Conservation (phyloP, 1,139 yeast species). For the Taphrina communis region DNA sequence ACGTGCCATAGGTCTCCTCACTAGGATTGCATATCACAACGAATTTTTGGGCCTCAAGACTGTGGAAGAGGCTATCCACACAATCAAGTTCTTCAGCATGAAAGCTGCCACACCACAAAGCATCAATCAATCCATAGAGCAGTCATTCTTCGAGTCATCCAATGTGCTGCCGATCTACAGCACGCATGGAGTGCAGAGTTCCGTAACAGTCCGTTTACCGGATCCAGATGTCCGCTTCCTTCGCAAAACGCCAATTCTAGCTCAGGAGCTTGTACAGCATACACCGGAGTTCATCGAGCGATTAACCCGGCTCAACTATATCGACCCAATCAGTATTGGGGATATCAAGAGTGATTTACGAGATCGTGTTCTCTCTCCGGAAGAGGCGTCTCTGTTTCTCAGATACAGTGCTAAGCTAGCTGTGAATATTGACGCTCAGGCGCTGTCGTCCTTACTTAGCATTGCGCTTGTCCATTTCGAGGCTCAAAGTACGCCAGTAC, state of each 20-base stretch:
- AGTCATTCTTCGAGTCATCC: slow-evolving; percentile 38
- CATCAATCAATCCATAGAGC: slow-evolving; percentile 35
- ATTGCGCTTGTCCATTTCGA: slow-evolving; percentile 46
- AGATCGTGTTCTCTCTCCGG: slow-evolving; percentile 47
- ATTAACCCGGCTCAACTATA: slow-evolving; percentile 48
- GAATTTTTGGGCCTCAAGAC: slow-evolving; percentile 48
- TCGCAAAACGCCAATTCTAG: slow-evolving; percentile 50
- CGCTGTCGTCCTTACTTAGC: slow-evolving; percentile 41
- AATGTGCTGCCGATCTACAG: slow-evolving; percentile 50
- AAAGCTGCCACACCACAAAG: slow-evolving; percentile 34
- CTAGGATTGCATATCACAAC: slow-evolving; percentile 53
- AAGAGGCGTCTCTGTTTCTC: slow-evolving; percentile 44
- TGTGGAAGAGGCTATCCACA: slow-evolving; percentile 22
- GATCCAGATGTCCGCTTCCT: slow-evolving; percentile 49
- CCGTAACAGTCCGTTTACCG: slow-evolving; percentile 50
- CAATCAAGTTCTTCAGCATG: slow-evolving; percentile 35
- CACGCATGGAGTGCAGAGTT: slow-evolving; percentile 51
- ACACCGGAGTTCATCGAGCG: slow-evolving; percentile 49
- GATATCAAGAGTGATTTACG: slow-evolving; percentile 50
- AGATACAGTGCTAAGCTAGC: slow-evolving; percentile 44
- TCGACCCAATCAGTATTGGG: slow-evolving; percentile 47
- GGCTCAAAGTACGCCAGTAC: slow-evolving; percentile 45
- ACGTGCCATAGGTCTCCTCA: slow-evolving; percentile 53
- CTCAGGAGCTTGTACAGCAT: slow-evolving; percentile 47
- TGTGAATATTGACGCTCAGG: slow-evolving; percentile 38